Percentiles rank a stretch among this genome's conserved stretches.
phyloP scores from a whole-genome alignment of 2,329 filamentous ascomycete genomes.

The Aspergillus sp. region DNA sequence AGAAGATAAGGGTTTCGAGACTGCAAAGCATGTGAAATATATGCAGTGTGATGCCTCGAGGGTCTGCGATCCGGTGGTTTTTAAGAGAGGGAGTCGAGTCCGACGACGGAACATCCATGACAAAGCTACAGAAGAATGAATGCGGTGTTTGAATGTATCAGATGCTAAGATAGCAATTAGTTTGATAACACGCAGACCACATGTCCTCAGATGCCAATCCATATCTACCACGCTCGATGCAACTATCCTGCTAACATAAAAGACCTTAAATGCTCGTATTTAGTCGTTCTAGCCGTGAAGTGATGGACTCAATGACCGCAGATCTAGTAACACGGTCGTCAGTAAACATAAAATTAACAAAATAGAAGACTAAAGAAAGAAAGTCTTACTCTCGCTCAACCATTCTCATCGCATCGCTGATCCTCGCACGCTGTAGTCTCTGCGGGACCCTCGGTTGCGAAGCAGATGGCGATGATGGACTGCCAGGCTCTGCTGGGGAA shows the following conservation, averaged over 20 bases:
- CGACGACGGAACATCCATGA: neutral
- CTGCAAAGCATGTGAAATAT: neutral
- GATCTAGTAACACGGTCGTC: constrained; percentile 22
- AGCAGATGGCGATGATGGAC: constrained; percentile 20
- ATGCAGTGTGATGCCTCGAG: neutral
- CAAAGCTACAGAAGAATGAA: neutral
- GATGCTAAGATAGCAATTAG: too few species aligned
- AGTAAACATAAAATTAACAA: neutral
- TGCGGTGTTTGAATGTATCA: neutral
- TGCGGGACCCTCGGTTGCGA: constrained; percentile 30
- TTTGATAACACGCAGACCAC: neutral
- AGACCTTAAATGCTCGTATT: constrained; percentile 24
- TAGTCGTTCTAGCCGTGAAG: constrained; percentile 33
- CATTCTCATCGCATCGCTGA: constrained; percentile 43
- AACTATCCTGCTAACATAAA: neutral
- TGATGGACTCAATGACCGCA: constrained; percentile 38
- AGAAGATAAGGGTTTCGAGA: neutral
- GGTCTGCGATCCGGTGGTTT: neutral
- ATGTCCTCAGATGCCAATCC: neutral
- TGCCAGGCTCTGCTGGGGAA: constrained; percentile 19
- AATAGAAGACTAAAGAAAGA: neutral
- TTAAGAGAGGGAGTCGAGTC: neutral
- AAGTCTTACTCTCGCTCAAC: constrained; percentile 40
- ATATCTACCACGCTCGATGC: neutral
- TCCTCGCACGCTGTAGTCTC: constrained; percentile 38